A percentile compares a stretch with the other conserved stretches of the same genome.
Evolutionary conservation across 2,329 filamentous ascomycete species (phyloP).

Genomic region (Coniochaeta sp.): DNA sequence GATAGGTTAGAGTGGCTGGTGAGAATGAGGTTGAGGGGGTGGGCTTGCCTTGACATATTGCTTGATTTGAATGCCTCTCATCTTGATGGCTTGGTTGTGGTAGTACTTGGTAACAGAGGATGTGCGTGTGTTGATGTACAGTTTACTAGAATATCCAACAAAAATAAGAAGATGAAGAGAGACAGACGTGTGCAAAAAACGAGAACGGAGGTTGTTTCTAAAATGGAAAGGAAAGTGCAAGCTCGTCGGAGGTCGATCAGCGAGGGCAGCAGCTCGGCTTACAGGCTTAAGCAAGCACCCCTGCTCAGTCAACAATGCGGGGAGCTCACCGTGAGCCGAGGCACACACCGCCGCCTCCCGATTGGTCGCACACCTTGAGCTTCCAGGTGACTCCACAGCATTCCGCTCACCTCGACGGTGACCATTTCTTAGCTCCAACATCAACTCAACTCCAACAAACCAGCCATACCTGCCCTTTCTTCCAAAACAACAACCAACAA

Average conservation of each 20-base stretch:
- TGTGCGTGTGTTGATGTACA: too few relatives aligned
- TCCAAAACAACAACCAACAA: neutral
- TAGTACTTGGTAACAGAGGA: too few relatives aligned
- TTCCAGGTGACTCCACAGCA: neutral
- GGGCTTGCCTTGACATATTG: conserved; percentile 24
- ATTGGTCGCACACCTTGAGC: conserved; percentile 1
- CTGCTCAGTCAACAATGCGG: neutral
- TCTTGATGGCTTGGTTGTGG: conserved; percentile 14
- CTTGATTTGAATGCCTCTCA: conserved; percentile 26
- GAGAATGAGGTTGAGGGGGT: neutral
- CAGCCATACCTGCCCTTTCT: neutral
- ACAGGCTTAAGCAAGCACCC: neutral
- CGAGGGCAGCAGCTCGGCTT: neutral
- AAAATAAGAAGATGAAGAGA: too few relatives aligned
- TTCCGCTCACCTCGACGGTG: conserved; percentile 1
- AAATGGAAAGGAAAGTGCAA: too few relatives aligned
- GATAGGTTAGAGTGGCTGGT: neutral
- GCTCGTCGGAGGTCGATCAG: neutral
- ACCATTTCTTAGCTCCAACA: neutral
- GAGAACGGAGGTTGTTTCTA: too few relatives aligned
- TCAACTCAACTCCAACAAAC: neutral
- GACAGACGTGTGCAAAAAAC: too few relatives aligned
- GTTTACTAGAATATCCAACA: too few relatives aligned
- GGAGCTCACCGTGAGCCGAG: conserved; percentile 4
- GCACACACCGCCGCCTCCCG: neutral